Percentiles rank a stretch among this genome's conserved stretches.
Conservation (phyloP, 2,329 filamentous ascomycete genomes). For the Pseudogymnoascus verrucosus region DNA sequence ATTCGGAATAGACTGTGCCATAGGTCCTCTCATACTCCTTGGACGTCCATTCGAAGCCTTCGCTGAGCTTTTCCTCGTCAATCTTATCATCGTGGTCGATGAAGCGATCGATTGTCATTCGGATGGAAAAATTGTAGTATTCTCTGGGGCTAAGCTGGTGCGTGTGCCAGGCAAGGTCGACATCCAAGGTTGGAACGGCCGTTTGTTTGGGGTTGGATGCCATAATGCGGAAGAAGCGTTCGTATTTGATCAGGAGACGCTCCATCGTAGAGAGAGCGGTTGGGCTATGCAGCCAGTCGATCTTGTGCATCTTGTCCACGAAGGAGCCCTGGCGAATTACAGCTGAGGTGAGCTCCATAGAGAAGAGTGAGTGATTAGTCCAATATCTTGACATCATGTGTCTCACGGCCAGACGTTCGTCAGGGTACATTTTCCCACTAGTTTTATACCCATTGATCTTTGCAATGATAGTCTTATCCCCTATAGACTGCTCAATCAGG, state of each 20-base stretch:
- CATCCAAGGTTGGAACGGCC: constrained; percentile 63
- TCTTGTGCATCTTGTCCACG: constrained; percentile 63
- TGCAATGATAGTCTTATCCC: constrained; percentile 31
- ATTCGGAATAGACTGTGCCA: constrained; percentile 63
- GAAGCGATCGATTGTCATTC: constrained; percentile 42
- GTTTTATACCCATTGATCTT: constrained; percentile 31
- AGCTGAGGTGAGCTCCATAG: constrained; percentile 56
- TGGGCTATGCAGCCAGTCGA: constrained; percentile 73
- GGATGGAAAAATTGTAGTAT: constrained; percentile 54
- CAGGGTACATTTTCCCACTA: constrained; percentile 13
- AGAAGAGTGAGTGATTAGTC: constrained; percentile 57
- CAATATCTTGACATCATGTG: constrained; percentile 66
- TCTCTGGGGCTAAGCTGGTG: constrained; percentile 59
- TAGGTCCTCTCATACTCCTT: constrained; percentile 60
- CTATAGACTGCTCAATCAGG: constrained; percentile 41
- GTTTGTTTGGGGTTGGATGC: constrained; percentile 35
- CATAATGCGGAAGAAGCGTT: constrained; percentile 56
- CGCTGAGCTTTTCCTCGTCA: constrained; percentile 54
- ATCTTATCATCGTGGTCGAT: constrained; percentile 83
- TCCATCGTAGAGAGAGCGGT: constrained; percentile 54
- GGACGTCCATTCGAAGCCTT: constrained; percentile 64
- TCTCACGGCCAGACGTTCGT: constrained; percentile 41
- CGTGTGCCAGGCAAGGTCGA: constrained; percentile 74
- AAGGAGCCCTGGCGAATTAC: constrained; percentile 60
- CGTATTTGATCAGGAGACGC: constrained; percentile 57